Percentiles rank a stretch among this genome's conserved stretches.
Evolutionary conservation across 1,139 yeast genomes (phyloP).

Genomic region (Kodamaea anthophila): DNA sequence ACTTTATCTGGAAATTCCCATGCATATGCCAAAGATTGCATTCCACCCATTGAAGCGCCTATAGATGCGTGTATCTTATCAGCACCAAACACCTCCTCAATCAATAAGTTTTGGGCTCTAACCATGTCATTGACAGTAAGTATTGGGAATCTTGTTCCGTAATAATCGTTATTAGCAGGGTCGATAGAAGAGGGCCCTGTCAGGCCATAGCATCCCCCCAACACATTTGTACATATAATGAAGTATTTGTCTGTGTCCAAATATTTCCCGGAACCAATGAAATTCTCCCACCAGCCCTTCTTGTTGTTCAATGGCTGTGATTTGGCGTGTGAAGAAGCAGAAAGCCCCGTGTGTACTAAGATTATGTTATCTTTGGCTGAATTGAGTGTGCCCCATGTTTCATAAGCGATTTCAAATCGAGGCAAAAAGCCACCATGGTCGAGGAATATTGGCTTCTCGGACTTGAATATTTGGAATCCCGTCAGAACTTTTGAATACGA

Average conservation of each 20-base stretch:
- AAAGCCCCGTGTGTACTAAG: constrained; percentile 81
- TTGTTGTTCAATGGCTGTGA: constrained; percentile 65
- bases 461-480: constrained; percentile 58
- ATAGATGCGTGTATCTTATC: constrained; percentile 66
- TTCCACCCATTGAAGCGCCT: constrained; percentile 96
- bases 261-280: constrained; percentile 78
- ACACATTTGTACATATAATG: constrained; percentile 81
- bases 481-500: constrained; percentile 64
- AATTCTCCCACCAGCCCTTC: constrained; percentile 95
- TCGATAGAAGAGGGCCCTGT: constrained; percentile 87
- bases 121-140: constrained; percentile 86
- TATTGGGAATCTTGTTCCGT: constrained; percentile 86
- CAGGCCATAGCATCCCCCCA: constrained; percentile 93
- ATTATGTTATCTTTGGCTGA: constrained; percentile 60
- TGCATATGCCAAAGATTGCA: constrained; percentile 89
- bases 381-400: constrained; percentile 60
- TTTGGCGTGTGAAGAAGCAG: constrained; percentile 93
- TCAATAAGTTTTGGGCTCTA: constrained; percentile 72
- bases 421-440: constrained; percentile 82
- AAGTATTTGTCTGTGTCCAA: constrained; percentile 78
- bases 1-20: constrained; percentile 78
- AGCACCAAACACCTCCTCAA: constrained; percentile 57
- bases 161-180: constrained; percentile 60
- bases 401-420: constrained; percentile 77
- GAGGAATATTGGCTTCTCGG: constrained; percentile 54